Evolutionary conservation across 2,329 filamentous ascomycete species (phyloP), one percentile per base, ranked within the genome.

Genomic region (Tricladium varicosporioides): DNA sequence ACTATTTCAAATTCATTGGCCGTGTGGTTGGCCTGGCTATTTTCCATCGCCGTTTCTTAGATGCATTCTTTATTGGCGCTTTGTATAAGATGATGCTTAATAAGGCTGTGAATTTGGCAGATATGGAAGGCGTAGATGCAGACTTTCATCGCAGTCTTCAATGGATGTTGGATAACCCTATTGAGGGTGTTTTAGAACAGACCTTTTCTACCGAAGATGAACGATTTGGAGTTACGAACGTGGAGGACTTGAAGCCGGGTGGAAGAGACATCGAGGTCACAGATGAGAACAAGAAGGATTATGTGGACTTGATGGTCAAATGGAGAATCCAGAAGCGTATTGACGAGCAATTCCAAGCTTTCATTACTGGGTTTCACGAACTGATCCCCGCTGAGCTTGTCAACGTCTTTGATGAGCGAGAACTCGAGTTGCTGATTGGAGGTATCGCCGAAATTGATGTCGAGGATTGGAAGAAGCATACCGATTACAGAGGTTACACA

Each of bases 381-480:
- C 83, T 99, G 40, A 97, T 99, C 59, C 94, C 94, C 2, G 86
- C 92, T 54, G 94, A 99, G 70, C 83, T 99, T 51, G 92, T 99
- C 75, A 97, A 97, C 68, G 94, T 99, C 43, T 99, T 99, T 69
- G 94, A 99, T 70, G 94, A 99, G 79, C 89, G 94, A 68, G 94
- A 99, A 75, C 80, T 99, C 48, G 94, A 99, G 75, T 78, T 99
- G 65, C 82, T 99, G 65, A 97, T 99, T 70, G 94, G 94, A 64
- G 94, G 94, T 81, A 99, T 99, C 67, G 94, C 94, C n/a, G 94
- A 99, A 75, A 99, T 99, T 66, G 94, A 99, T 70, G 93, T 99
- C 14, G 94, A 99, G 59, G 94, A 99, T 75, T 99, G 94, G 94
- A 97, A 99, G 88, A 99, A 99, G 80, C 94, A 99, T 77, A 99